Evolutionary conservation across 495 filamentous ascomycete species (phyloP).

Genomic region (Neurospora terricola): DNA sequence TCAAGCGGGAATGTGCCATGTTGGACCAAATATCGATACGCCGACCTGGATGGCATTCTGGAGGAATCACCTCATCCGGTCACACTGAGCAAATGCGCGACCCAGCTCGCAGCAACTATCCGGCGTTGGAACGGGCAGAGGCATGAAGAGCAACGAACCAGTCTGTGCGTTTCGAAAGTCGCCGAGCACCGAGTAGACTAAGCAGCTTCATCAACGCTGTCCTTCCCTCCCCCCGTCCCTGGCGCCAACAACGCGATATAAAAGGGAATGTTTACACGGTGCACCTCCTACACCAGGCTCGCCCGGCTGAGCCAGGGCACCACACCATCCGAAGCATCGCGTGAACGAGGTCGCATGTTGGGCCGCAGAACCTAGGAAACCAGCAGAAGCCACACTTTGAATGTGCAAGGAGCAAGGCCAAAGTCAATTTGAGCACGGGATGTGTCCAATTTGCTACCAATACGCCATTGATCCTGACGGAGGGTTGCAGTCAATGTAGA

Average conservation of each 20-base stretch:
- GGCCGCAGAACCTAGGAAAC: constrained; percentile 15
- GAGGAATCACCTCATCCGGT: not conserved
- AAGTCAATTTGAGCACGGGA: not conserved
- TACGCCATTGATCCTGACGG: not conserved
- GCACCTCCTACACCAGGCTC: not conserved
- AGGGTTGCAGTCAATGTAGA: not conserved
- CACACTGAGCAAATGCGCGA: not conserved
- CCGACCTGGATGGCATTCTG: not conserved
- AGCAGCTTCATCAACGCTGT: not conserved
- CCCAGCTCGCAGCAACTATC: not conserved
- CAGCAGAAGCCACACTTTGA: constrained; percentile 9
- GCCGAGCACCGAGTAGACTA: not conserved
- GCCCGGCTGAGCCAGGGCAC: not conserved
- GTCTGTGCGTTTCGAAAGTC: not conserved
- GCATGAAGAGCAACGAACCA: not conserved
- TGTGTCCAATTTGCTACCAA: not conserved
- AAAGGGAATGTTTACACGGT: not conserved
- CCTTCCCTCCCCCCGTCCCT: not conserved
- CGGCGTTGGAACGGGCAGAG: not conserved
- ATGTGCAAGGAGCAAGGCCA: not conserved
- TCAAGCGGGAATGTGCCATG: not conserved
- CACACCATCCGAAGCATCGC: not conserved
- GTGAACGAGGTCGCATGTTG: constrained; percentile 12
- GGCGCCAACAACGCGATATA: not conserved
- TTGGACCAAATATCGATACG: not conserved